Percentiles rank a stretch among this genome's conserved stretches.
Evolutionary conservation across 495 filamentous ascomycete species (phyloP).

Genomic region (Aspergillus diversus): DNA sequence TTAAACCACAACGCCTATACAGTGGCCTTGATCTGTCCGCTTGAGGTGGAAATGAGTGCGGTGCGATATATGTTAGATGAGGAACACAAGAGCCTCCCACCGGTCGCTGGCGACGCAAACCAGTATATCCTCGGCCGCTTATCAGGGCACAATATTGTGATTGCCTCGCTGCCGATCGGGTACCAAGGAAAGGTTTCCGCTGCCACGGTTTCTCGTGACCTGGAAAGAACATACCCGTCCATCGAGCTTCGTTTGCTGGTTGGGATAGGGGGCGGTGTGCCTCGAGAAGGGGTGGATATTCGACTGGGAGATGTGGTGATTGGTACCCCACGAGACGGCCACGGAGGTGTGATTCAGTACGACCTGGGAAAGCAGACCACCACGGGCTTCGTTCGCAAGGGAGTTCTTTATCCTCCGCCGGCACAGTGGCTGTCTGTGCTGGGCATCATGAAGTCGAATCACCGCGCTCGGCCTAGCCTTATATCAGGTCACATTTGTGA

Average conservation of each 20-base stretch:
- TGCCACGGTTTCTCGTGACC: conserved; percentile 7
- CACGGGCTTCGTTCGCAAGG: neutral
- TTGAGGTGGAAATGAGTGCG: conserved; percentile 19
- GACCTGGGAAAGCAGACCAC: neutral
- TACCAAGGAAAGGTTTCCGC: conserved; percentile 11
- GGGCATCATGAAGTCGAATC: neutral
- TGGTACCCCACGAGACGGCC: neutral
- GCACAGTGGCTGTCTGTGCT: neutral
- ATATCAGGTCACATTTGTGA: too few species aligned
- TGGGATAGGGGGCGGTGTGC: neutral
- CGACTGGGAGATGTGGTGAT: neutral
- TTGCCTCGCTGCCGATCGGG: conserved; percentile 16
- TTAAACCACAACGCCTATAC: conserved; percentile 14
- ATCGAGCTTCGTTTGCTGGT: neutral
- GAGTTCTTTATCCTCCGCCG: neutral
- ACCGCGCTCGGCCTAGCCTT: neutral
- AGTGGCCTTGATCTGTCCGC: conserved; percentile 16
- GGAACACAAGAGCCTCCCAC: conserved; percentile 2
- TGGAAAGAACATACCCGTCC: conserved; percentile 5
- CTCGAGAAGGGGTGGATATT: neutral
- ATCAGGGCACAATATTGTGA: conserved; percentile 17
- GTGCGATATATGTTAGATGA: conserved; percentile 19
- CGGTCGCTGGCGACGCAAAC: neutral
- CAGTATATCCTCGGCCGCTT: conserved; percentile 9
- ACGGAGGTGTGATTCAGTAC: neutral